Evolutionary conservation across 2,329 filamentous ascomycete genomes (phyloP), one percentile per base, ranked within the genome.

Genomic region (Keithomyces neogunnii): DNA sequence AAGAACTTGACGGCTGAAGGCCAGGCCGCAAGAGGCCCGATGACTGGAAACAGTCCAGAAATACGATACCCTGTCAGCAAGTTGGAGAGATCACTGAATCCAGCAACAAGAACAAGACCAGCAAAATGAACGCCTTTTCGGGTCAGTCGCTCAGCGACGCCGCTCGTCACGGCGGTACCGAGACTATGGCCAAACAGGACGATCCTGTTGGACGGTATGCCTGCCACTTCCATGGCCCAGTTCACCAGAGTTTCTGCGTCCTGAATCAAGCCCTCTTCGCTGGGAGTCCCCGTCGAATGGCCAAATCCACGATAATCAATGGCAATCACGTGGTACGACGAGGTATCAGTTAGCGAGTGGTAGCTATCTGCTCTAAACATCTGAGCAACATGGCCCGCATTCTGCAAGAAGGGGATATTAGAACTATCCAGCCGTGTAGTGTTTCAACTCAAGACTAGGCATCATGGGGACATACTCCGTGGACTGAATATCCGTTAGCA

Each of bases 251-350:
- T 76, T 3, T 86, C 74, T 13, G 85, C 89, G 63, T 97, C 92
- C 4, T 80, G 81, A 51, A 95, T 88, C 6, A 97, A 71, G 0
- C 92, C 92, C 36, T 78, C 71, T 69, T 97, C 92, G 0, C 84
- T 85, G 0, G 92, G 92, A 3, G 69, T 71, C n/a, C 92, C 89
- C 0, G 84, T 88, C 7, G 88, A 93, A 39, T 81, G 77, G 1
- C 90, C 91, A 59, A 89, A 96, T 5, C 91, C 91, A 19, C 91
- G 86, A 68, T 96, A 96, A 72, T 96, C 90, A 60, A 96, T 83
- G 39, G 89, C 81, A n/a, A 96, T 74, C 44, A 96, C 80, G 63
- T 96, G 91, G 50, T 90, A 83, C 0, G 78, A 79, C 2, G 86
- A 86, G 3, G 84, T 82, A 49, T 86, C 80, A 3, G 89, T 82